Conservation (phyloP, 352 stramenopile genomes). For the Blastocystis sp. region DNA sequence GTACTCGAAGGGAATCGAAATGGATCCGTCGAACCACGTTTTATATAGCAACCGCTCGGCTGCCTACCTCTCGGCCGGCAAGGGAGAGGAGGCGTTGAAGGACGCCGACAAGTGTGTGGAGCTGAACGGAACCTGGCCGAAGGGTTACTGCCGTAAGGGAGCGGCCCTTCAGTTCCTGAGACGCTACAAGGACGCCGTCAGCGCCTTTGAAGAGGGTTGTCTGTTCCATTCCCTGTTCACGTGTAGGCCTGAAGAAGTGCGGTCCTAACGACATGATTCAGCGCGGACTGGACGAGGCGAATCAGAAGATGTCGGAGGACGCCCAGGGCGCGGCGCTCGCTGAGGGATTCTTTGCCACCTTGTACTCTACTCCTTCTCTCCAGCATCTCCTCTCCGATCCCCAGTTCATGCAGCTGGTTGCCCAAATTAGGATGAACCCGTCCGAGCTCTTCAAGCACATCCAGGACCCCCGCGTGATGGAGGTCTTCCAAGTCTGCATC, state of each 20-base stretch:
- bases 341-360: neutral
- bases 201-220: constrained; percentile 79
- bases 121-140: constrained; percentile 89
- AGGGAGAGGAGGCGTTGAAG: constrained; percentile 86
- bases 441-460: constrained; percentile 79
- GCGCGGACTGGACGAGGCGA: constrained; percentile 86
- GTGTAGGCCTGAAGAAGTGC: constrained; percentile 53
- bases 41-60: constrained; percentile 97
- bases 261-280: constrained; percentile 82
- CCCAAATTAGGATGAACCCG: constrained; percentile 79
- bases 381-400: constrained; percentile 80
- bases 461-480: constrained; percentile 81
- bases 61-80: constrained; percentile 89
- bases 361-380: neutral
- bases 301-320: constrained; percentile 80
- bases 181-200: constrained; percentile 80
- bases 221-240: neutral
- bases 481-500: constrained; percentile 72
- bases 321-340: neutral
- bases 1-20: constrained; percentile 85
- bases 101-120: constrained; percentile 91
- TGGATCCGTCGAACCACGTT: constrained; percentile 90
- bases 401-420: constrained; percentile 80
- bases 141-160: constrained; percentile 94
- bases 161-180: constrained; percentile 89